Conservation (phyloP, 2,329 filamentous ascomycete genomes). For the Pochonia chlamydosporia region DNA sequence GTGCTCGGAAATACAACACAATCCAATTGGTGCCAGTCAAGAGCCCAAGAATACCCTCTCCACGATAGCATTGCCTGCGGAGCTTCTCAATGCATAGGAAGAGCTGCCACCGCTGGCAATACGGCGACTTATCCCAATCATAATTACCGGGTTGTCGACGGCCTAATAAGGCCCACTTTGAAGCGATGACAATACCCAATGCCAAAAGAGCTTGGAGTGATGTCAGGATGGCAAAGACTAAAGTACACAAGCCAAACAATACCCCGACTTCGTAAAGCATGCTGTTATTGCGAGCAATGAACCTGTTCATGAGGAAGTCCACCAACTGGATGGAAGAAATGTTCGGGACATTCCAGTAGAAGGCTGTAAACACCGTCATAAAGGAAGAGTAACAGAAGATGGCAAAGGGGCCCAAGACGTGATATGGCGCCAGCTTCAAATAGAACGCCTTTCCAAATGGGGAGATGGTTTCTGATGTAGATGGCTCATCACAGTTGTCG, state of each 20-base stretch:
- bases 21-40: constrained; percentile 48
- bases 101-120: constrained; percentile 54
- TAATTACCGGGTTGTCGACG: constrained; percentile 45
- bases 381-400: constrained; percentile 46
- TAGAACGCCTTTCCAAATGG: constrained; percentile 54
- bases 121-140: constrained; percentile 51
- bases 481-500: constrained; percentile 1
- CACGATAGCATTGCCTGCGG: constrained; percentile 42
- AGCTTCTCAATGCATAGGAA: constrained; percentile 46
- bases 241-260: constrained; percentile 34
- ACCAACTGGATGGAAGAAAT: constrained; percentile 43
- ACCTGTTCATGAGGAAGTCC: constrained; percentile 23
- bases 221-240: constrained; percentile 35
- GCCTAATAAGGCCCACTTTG: constrained; percentile 48
- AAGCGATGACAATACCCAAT: constrained; percentile 34
- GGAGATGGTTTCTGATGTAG: constrained; percentile 17
- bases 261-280: constrained; percentile 26
- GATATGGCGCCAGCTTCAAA: constrained; percentile 41
- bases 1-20: constrained; percentile 45
- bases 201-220: constrained; percentile 37
- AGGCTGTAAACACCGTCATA: constrained; percentile 36
- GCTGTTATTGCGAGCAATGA: constrained; percentile 16
- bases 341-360: constrained; percentile 46
- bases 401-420: constrained; percentile 38
- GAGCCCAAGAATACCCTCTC: constrained; percentile 44